phyloP scores from a whole-genome alignment of 2,329 filamentous ascomycete genomes.

The Chrysoporthe deuterocubensis region DNA sequence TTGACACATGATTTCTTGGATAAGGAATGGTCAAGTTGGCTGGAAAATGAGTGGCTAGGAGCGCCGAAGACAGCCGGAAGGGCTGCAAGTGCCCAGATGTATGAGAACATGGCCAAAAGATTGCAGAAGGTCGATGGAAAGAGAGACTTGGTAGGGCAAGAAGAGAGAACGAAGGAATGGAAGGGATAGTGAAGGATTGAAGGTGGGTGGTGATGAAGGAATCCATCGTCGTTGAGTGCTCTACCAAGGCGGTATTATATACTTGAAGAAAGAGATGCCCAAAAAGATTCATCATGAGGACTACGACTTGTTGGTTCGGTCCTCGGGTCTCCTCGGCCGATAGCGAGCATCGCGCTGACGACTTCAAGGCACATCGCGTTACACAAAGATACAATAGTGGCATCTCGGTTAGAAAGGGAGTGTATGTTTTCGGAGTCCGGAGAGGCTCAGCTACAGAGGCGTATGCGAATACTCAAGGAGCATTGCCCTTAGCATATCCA shows the following conservation, averaged over 20 bases:
- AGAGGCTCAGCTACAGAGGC: background rate
- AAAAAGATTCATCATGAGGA: background rate
- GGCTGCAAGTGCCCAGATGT: conserved; percentile 11
- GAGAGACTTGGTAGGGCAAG: conserved; percentile 1
- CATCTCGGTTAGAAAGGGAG: conserved; percentile 2
- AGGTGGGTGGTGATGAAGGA: background rate
- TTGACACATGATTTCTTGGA: conserved; percentile 29
- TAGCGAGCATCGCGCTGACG: background rate
- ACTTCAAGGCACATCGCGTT: background rate
- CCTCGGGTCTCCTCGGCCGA: background rate
- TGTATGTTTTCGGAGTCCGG: background rate
- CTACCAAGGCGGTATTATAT: background rate
- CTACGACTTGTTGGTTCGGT: background rate
- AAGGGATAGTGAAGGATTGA: background rate
- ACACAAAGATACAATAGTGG: background rate
- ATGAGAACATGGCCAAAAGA: conserved; percentile 16
- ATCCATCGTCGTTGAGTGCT: background rate
- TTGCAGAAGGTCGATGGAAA: background rate
- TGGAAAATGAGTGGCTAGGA: conserved; percentile 7
- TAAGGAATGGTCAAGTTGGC: conserved; percentile 5
- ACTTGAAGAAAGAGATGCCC: background rate
- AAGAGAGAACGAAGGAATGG: background rate
- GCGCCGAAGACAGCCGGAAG: conserved; percentile 11
- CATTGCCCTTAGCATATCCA: background rate
- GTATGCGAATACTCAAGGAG: background rate